These are phyloP conservation scores for Colletotrichum echinochloae DNA, from an alignment of 2,329 filamentous ascomycete genomes.

Conservation along the genomic window DNA sequence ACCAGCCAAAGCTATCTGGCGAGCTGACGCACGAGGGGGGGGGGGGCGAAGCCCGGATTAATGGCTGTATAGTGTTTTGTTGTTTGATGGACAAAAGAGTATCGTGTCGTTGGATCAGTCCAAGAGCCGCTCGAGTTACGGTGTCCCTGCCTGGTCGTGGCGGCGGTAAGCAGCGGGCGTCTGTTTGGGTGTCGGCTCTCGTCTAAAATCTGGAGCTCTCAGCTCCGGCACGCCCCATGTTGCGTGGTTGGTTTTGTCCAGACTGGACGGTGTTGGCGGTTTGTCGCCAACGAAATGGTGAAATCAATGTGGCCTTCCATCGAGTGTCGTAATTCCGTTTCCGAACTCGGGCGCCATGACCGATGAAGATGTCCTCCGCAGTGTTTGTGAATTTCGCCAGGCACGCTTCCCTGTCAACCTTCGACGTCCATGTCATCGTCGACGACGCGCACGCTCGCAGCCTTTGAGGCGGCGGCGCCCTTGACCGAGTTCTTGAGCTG, in stretches of 20 bases:
- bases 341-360: not conserved
- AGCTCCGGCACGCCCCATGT: not conserved
- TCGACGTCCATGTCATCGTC: constrained; percentile 47
- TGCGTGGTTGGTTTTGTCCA: not conserved
- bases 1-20: no score
- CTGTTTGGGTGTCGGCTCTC: not conserved
- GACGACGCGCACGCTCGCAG: constrained; percentile 59
- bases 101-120: not conserved
- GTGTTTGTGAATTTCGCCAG: not conserved
- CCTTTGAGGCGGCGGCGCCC: constrained; percentile 52
- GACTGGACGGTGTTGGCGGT: not conserved
- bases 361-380: not conserved
- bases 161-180: not conserved
- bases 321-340: not conserved
- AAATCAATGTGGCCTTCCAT: accelerated
- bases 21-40: not conserved
- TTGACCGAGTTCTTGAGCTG: constrained; percentile 51
- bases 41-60: not conserved
- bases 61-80: not conserved
- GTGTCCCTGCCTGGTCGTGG: not conserved
- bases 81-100: not conserved
- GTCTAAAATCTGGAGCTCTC: not conserved
- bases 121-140: not conserved
- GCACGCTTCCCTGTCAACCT: constrained; percentile 44
- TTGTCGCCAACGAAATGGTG: not conserved